Evolutionary conservation across 2,329 filamentous ascomycete species (phyloP).

Genomic region (Fusarium piperis): DNA sequence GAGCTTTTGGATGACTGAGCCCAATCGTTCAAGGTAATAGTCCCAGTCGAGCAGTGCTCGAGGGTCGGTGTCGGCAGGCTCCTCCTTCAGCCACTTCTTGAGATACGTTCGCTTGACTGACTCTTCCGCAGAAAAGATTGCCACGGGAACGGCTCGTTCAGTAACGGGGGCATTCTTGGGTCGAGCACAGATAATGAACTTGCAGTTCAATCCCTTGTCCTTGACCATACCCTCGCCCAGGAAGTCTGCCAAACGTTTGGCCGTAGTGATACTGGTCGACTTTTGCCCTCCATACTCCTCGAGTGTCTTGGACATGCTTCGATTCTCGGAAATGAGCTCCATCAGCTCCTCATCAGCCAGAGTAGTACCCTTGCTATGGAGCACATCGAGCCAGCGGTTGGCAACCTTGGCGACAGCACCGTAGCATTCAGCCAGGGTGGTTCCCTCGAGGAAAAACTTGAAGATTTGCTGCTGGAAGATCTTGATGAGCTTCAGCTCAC

Average conservation of each 20-base stretch:
- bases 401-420: slow-evolving; percentile 91
- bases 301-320: slow-evolving; percentile 96
- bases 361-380: slow-evolving; percentile 87
- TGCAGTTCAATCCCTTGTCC: slow-evolving; percentile 98
- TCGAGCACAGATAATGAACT: slow-evolving; percentile 94
- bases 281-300: slow-evolving; percentile 97
- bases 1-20: slow-evolving; percentile 97
- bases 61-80: slow-evolving; percentile 90
- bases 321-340: slow-evolving; percentile 99
- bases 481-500: slow-evolving; percentile 98
- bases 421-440: slow-evolving; percentile 89
- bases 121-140: slow-evolving; percentile 95
- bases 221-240: slow-evolving; percentile 99
- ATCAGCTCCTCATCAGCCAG: slow-evolving; percentile 97
- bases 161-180: slow-evolving; percentile 93
- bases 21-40: slow-evolving; percentile 95
- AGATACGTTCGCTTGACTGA: slow-evolving; percentile 88
- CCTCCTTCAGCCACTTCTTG: slow-evolving; percentile 95
- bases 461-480: slow-evolving; percentile 99
- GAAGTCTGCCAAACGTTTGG: slow-evolving; percentile 93
- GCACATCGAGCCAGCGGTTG: slow-evolving; percentile 95
- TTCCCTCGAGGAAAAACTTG: slow-evolving; percentile 97
- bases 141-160: slow-evolving; percentile 91
- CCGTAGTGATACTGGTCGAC: slow-evolving; percentile 98
- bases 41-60: slow-evolving; percentile 93